Percentiles rank a stretch among this genome's conserved stretches.
phyloP scores from a whole-genome alignment of 805 yeast genomes.

The Maudiozyma pseudohumilis region DNA sequence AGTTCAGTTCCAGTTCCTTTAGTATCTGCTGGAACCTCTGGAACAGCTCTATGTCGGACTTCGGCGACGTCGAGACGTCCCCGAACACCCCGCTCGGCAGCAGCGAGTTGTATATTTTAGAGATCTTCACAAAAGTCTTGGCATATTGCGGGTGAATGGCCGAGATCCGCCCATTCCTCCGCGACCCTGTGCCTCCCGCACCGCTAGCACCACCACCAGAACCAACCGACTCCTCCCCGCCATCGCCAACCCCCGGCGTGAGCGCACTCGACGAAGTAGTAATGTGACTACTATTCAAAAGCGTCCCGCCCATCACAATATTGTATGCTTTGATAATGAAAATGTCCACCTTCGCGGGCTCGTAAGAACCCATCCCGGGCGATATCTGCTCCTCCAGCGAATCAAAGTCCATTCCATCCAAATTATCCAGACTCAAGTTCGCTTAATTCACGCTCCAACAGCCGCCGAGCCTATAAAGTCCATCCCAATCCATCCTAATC shows the following conservation, averaged over 20 bases:
- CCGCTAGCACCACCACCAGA: slow-evolving; percentile 1
- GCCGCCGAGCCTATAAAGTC: no score
- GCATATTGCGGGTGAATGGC: slow-evolving; percentile 15
- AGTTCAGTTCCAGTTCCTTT: slow-evolving; percentile 27
- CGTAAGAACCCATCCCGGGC: slow-evolving; percentile 5
- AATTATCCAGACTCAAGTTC: no score
- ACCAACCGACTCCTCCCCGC: not conserved
- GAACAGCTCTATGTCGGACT: slow-evolving; percentile 27
- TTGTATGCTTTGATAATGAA: slow-evolving; percentile 21
- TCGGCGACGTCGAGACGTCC: slow-evolving; percentile 26
- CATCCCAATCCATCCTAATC: no score
- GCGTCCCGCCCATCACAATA: slow-evolving; percentile 14
- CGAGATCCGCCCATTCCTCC: slow-evolving; percentile 1
- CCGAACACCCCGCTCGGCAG: slow-evolving; percentile 20
- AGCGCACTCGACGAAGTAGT: slow-evolving; percentile 8
- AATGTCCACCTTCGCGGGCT: slow-evolving; percentile 18
- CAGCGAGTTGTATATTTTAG: slow-evolving; percentile 24
- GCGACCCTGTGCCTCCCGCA: not conserved
- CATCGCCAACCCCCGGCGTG: not conserved
- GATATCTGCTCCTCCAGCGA: not conserved
- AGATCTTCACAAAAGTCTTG: slow-evolving; percentile 19
- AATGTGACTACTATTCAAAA: slow-evolving; percentile 14
- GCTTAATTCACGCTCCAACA: no score
- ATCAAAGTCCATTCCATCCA: slow-evolving; percentile 3
- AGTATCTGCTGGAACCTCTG: slow-evolving; percentile 29